Evolutionary conservation across 2,329 filamentous ascomycete genomes (phyloP).

Genomic region (Scleromitrula shiraiana): DNA sequence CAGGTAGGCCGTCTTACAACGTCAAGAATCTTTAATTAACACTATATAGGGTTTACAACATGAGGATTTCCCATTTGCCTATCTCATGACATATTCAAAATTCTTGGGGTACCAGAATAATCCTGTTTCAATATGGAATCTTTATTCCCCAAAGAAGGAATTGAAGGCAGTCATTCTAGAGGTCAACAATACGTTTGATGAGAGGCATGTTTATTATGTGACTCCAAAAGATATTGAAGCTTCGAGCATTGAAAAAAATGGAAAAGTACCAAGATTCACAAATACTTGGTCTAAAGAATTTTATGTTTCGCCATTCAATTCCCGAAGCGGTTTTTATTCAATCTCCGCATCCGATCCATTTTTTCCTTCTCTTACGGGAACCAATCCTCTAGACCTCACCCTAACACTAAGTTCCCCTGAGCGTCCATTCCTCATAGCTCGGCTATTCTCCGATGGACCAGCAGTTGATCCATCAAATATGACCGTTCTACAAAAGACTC

Average conservation of each 20-base stretch:
- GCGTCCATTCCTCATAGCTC: constrained; percentile 51
- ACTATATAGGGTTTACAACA: constrained; percentile 46
- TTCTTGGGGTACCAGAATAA: constrained; percentile 68
- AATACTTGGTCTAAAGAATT: constrained; percentile 62
- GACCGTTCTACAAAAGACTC: constrained; percentile 34
- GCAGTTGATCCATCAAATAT: constrained; percentile 44
- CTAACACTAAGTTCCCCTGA: constrained; percentile 54
- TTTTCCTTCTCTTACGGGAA: constrained; percentile 32
- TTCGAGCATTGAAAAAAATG: constrained; percentile 11
- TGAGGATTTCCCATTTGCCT: constrained; percentile 55
- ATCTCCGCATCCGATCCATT: constrained; percentile 43
- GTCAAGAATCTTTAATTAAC: constrained; percentile 8
- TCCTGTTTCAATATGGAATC: constrained; percentile 71
- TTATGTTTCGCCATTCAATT: constrained; percentile 70
- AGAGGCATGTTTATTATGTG: constrained; percentile 59
- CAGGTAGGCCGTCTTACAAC: constrained; percentile 37
- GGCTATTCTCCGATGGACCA: constrained; percentile 45
- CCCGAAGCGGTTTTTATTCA: constrained; percentile 46
- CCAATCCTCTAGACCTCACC: constrained; percentile 55
- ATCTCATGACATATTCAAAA: constrained; percentile 61
- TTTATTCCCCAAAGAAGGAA: constrained; percentile 52
- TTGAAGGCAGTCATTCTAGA: constrained; percentile 62
- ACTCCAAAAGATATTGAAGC: constrained; percentile 31
- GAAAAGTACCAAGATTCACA: constrained; percentile 33
- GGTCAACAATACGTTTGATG: constrained; percentile 70